Conservation (phyloP, 306 rosid genomes). For the barrel medic (Medicago truncatula) region MtrunA17r5.0-ANR NC_053042.1:50851001-50851500, state of each 20-base stretch:
- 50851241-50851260: slow-evolving; percentile 56
- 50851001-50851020: too few relatives aligned
- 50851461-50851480: slow-evolving; percentile 57
- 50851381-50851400: slow-evolving; percentile 60
- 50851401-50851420: slow-evolving; percentile 54
- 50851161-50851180: slow-evolving; percentile 77
- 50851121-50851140: slow-evolving; percentile 29
- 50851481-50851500: slow-evolving; percentile 58
- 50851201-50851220: slow-evolving; percentile 70
- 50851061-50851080: too few relatives aligned
- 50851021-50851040: too few relatives aligned
- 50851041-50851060: too few relatives aligned
- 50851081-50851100: not conserved
- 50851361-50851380: slow-evolving; percentile 77
- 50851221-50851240: slow-evolving; percentile 71
- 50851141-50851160: slow-evolving; percentile 70
- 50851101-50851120: not conserved
- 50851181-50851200: slow-evolving; percentile 71
- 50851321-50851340: not conserved
- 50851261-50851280: slow-evolving; percentile 45
- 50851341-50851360: slow-evolving; percentile 41
- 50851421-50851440: slow-evolving; percentile 53
- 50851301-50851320: not conserved
- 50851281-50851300: not conserved
- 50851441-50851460: slow-evolving; percentile 61